Percentiles rank a stretch among this genome's conserved stretches.
These are phyloP conservation scores for Puccinia horiana DNA, from an alignment of 1,284 basidiomycete species.

Conservation along the genomic window DNA sequence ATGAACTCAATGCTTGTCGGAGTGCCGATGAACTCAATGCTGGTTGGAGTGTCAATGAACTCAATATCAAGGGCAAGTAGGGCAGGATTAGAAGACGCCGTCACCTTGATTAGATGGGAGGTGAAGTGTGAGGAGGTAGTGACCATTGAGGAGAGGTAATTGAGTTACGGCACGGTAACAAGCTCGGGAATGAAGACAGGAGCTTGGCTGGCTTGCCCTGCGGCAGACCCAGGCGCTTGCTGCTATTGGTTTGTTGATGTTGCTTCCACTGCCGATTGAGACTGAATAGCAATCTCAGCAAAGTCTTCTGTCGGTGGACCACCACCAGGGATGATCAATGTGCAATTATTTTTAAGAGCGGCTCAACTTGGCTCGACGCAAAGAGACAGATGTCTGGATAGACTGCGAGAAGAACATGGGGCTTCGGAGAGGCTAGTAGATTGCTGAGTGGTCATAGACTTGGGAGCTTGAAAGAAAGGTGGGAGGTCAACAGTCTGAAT, in stretches of 20 bases:
- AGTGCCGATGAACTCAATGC: background rate
- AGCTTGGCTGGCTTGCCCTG: conserved; percentile 65
- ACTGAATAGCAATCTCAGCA: conserved; percentile 64
- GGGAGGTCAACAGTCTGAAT: background rate
- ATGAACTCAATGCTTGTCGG: background rate
- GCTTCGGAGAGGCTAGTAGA: conserved; percentile 48
- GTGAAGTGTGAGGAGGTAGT: too few relatives aligned
- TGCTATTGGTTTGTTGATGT: conserved; percentile 42
- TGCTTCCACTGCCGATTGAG: conserved; percentile 63
- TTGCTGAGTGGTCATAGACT: conserved; percentile 26
- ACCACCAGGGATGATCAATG: conserved; percentile 44
- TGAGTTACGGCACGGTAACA: background rate
- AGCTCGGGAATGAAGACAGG: background rate
- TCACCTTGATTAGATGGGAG: background rate
- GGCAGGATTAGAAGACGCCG: background rate
- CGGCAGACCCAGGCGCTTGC: background rate
- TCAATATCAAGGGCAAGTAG: too few relatives aligned
- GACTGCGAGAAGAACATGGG: background rate
- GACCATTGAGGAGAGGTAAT: conserved; percentile 26
- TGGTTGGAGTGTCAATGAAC: background rate
- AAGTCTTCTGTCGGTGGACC: conserved; percentile 62
- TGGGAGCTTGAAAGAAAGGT: background rate
- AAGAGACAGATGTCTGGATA: conserved; percentile 16
- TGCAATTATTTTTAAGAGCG: conserved; percentile 29
- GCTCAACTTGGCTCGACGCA: too few relatives aligned